These are phyloP conservation scores for Calocera viscosa DNA, from an alignment of 768 basidiomycete species.

Conservation along the genomic window DNA sequence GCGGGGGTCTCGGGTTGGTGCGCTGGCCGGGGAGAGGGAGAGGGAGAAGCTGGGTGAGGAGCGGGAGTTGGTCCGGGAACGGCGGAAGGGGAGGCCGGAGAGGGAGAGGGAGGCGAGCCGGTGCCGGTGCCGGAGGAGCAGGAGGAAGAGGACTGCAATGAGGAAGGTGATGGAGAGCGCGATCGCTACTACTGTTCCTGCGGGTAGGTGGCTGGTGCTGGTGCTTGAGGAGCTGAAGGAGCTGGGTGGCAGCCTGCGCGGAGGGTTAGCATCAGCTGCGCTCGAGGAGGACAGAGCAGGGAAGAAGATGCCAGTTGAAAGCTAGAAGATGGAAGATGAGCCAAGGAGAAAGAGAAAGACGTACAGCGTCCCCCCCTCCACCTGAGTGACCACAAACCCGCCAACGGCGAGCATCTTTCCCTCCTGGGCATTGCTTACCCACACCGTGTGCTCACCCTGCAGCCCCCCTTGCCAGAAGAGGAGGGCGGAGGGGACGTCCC, in stretches of 20 bases:
- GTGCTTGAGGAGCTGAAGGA: background rate
- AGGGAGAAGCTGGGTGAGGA: background rate
- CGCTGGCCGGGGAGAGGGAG: background rate
- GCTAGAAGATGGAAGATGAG: background rate
- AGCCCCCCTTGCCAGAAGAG: slow-evolving; percentile 2
- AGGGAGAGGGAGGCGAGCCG: background rate
- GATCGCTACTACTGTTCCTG: background rate
- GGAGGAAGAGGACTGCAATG: background rate
- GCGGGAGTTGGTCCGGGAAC: background rate
- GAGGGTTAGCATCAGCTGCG: too few relatives aligned
- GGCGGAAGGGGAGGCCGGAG: background rate
- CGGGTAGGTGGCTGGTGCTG: background rate
- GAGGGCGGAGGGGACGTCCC: background rate
- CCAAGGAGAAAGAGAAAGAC: background rate
- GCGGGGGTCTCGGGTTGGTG: too few relatives aligned
- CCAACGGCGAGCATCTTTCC: background rate
- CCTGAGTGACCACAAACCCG: background rate
- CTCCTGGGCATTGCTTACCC: background rate
- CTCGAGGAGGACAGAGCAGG: too few relatives aligned
- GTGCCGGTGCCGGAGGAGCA: background rate
- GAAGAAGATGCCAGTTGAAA: background rate
- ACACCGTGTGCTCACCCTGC: background rate
- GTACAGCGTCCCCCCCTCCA: background rate
- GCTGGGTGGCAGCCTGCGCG: background rate
- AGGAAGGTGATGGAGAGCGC: background rate